A percentile compares a stretch with the other conserved stretches of the same genome.
phyloP scores from a whole-genome alignment of 108 stramenopile species.

The Licmophora abbreviata region DNA sequence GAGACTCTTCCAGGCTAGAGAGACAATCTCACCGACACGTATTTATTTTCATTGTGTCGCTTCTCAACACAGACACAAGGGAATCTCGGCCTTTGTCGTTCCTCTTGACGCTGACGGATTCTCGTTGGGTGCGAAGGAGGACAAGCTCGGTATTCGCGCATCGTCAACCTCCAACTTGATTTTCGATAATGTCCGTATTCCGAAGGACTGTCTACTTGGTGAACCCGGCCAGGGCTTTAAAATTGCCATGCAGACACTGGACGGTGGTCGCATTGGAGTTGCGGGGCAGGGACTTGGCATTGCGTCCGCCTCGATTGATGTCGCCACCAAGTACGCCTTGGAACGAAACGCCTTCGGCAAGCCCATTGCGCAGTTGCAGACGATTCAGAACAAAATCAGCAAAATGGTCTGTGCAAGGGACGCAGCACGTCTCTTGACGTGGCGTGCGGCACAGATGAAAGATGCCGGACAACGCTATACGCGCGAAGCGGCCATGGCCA shows the following conservation, averaged over 20 bases:
- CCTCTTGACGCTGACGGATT: conserved; percentile 82
- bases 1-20: background rate
- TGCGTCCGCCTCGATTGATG: conserved; percentile 90
- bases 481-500: conserved; percentile 96
- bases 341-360: conserved; percentile 92
- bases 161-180: conserved; percentile 93
- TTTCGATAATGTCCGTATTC: conserved; percentile 88
- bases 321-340: conserved; percentile 90
- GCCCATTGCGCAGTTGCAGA: conserved; percentile 88
- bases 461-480: conserved; percentile 77
- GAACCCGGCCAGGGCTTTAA: conserved; percentile 87
- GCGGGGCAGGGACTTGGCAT: conserved; percentile 94
- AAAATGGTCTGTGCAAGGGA: conserved; percentile 83
- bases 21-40: conserved; percentile 1
- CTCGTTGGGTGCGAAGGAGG: conserved; percentile 94
- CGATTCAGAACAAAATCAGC: conserved; percentile 89
- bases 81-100: conserved; percentile 86
- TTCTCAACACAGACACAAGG: conserved; percentile 72
- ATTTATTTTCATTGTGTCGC: background rate
- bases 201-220: conserved; percentile 77
- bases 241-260: conserved; percentile 95
- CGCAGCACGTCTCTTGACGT: conserved; percentile 91
- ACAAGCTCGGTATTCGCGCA: conserved; percentile 95
- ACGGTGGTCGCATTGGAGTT: conserved; percentile 95
- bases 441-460: conserved; percentile 90